phyloP scores from a whole-genome alignment of 805 yeast genomes.

The Ogataea methylovora region DNA sequence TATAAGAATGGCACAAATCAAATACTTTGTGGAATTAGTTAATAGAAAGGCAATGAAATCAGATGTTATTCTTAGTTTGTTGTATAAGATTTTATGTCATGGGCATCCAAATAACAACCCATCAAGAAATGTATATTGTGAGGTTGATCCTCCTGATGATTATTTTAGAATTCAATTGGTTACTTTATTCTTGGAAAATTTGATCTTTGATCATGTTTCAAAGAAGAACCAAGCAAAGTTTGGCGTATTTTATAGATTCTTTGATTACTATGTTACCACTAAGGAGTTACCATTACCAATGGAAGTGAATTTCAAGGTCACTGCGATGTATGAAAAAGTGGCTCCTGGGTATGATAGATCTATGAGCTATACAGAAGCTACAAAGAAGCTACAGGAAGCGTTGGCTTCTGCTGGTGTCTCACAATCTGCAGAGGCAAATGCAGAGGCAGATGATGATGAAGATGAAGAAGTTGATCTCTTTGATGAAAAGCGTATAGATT shows the following conservation, averaged over 20 bases:
- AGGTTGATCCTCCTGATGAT: conserved; percentile 56
- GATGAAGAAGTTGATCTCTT: conserved; percentile 13
- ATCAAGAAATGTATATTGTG: conserved; percentile 28
- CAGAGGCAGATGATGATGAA: conserved; percentile 9
- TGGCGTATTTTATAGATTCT: conserved; percentile 41
- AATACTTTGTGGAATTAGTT: conserved; percentile 51
- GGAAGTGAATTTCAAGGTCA: conserved; percentile 49
- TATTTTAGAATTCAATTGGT: conserved; percentile 64
- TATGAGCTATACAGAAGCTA: conserved; percentile 33
- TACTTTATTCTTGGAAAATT: conserved; percentile 31
- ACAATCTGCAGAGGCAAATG: background rate
- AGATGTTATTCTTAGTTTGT: conserved; percentile 39
- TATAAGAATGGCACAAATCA: conserved; percentile 51
- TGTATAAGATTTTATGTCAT: conserved; percentile 50
- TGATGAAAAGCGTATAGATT: conserved; percentile 19
- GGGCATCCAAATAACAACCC: conserved; percentile 65
- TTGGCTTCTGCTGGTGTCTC: conserved; percentile 11
- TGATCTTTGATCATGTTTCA: conserved; percentile 5
- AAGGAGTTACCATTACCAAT: conserved; percentile 57
- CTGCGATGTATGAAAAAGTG: conserved; percentile 29
- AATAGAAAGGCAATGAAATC: conserved; percentile 39
- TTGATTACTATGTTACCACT: conserved; percentile 64
- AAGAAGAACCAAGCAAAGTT: conserved; percentile 16
- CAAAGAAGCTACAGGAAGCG: conserved; percentile 28
- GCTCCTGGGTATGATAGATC: conserved; percentile 30